A percentile compares a stretch with the other conserved stretches of the same genome.
Conservation (phyloP, 2,329 filamentous ascomycete species). For the Alternaria sp. region DNA sequence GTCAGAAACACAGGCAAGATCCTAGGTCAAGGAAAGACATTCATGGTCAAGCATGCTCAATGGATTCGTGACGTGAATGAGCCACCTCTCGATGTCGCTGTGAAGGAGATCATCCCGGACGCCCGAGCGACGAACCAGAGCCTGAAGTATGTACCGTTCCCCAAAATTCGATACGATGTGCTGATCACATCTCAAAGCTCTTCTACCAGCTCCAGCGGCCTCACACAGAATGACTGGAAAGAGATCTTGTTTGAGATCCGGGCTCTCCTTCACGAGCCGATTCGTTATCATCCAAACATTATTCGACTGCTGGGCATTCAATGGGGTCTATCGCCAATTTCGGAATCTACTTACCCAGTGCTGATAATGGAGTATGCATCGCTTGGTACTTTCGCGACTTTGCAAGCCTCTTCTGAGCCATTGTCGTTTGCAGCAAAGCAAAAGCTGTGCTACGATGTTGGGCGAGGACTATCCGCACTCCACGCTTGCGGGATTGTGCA, state of each 20-base stretch:
- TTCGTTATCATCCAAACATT: neutral
- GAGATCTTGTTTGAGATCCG: neutral
- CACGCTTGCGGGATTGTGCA: constrained; percentile 21
- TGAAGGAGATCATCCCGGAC: neutral
- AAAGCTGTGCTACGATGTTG: constrained; percentile 23
- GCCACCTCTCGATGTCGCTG: neutral
- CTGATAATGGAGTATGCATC: constrained; percentile 20
- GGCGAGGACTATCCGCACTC: constrained; percentile 11
- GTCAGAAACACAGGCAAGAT: neutral
- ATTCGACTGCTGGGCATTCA: neutral
- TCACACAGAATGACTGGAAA: neutral
- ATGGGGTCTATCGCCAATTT: constrained; percentile 17
- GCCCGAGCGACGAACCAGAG: too few relatives aligned
- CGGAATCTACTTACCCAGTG: constrained; percentile 9
- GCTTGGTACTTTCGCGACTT: constrained; percentile 13
- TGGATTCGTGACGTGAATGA: neutral
- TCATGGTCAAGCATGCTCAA: neutral
- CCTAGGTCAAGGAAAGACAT: neutral
- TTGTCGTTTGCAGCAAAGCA: constrained; percentile 14
- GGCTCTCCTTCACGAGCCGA: neutral
- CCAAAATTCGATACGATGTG: too few relatives aligned
- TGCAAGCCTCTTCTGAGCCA: constrained; percentile 10
- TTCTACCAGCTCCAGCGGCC: neutral
- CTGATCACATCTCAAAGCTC: too few relatives aligned
- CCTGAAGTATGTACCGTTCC: too few relatives aligned